Evolutionary conservation across 2,329 filamentous ascomycete species (phyloP).

Genomic region (Ophiostoma novo-ulmi): DNA sequence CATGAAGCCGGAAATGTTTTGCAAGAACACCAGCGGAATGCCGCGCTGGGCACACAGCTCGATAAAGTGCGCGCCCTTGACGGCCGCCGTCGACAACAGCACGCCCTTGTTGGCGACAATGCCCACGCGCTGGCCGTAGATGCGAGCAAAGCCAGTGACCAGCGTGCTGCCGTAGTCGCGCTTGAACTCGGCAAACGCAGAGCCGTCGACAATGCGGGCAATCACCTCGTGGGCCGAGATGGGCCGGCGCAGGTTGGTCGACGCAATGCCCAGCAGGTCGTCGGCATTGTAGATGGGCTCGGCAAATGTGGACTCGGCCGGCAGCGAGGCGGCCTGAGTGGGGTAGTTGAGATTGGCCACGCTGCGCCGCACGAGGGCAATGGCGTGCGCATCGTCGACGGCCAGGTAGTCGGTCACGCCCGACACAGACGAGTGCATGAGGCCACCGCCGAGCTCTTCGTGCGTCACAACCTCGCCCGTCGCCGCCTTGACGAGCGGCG

Average conservation of each 20-base stretch:
- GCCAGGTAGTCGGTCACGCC: slow-evolving; percentile 95
- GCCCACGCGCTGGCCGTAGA: slow-evolving; percentile 85
- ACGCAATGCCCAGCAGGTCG: slow-evolving; percentile 83
- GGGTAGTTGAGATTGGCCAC: slow-evolving; percentile 83
- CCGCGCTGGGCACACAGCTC: slow-evolving; percentile 87
- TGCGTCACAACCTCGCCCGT: slow-evolving; percentile 88
- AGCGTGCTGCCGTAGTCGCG: slow-evolving; percentile 82
- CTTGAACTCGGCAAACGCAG: slow-evolving; percentile 91
- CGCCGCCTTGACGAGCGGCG: slow-evolving; percentile 89
- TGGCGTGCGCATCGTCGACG: slow-evolving; percentile 86
- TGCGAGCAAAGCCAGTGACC: slow-evolving; percentile 83
- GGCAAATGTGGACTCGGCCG: slow-evolving; percentile 42
- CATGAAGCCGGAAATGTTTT: slow-evolving; percentile 99
- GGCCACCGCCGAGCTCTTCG: slow-evolving; percentile 85
- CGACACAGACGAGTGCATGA: slow-evolving; percentile 82
- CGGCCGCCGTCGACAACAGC: slow-evolving; percentile 77
- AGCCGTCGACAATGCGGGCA: slow-evolving; percentile 85
- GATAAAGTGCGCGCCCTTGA: slow-evolving; percentile 96
- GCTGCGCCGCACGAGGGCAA: slow-evolving; percentile 77
- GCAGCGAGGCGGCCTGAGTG: not conserved
- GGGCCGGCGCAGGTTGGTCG: slow-evolving; percentile 80
- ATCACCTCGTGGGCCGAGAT: slow-evolving; percentile 87
- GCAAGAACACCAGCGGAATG: slow-evolving; percentile 85
- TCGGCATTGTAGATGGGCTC: slow-evolving; percentile 75
- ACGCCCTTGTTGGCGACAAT: slow-evolving; percentile 97